Conservation (phyloP, 2,329 filamentous ascomycete genomes). For the Paecilomyces sp. region DNA sequence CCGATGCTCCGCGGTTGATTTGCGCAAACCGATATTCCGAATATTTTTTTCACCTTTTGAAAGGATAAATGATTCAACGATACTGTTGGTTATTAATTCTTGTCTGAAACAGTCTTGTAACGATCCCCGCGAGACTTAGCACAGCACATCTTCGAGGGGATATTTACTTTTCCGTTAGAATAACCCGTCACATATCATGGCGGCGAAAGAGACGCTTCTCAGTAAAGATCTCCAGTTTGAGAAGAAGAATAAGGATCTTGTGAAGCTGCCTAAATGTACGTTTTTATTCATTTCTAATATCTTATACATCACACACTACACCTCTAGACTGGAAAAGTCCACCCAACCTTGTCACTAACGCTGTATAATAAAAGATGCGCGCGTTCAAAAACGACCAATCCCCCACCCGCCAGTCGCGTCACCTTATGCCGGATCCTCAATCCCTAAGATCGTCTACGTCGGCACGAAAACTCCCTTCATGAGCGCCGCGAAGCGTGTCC, state of each 20-base stretch:
- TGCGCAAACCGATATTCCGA: neutral
- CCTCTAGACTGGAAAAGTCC: no score
- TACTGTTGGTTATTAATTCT: neutral
- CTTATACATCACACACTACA: neutral
- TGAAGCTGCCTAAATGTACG: constrained; percentile 30
- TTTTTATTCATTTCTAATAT: neutral
- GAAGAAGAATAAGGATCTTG: constrained; percentile 29
- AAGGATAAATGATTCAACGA: neutral
- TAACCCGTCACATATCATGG: constrained; percentile 7
- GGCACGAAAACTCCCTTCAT: constrained; percentile 50
- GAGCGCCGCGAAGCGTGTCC: constrained; percentile 52
- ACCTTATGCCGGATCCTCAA: constrained; percentile 42
- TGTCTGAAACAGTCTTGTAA: neutral
- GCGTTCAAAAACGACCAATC: constrained; percentile 50
- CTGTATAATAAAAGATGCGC: constrained; percentile 30
- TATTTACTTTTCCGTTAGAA: no score
- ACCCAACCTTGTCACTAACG: neutral
- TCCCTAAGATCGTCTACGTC: constrained; percentile 52
- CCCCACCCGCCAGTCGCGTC: constrained; percentile 49
- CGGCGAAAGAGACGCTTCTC: constrained; percentile 13
- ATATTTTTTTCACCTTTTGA: neutral
- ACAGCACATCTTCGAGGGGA: no score
- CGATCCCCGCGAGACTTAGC: no score
- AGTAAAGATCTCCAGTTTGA: constrained; percentile 28
- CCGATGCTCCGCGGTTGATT: neutral